phyloP scores from a whole-genome alignment of 2,329 filamentous ascomycete species.

The Dothistroma pini region DNA sequence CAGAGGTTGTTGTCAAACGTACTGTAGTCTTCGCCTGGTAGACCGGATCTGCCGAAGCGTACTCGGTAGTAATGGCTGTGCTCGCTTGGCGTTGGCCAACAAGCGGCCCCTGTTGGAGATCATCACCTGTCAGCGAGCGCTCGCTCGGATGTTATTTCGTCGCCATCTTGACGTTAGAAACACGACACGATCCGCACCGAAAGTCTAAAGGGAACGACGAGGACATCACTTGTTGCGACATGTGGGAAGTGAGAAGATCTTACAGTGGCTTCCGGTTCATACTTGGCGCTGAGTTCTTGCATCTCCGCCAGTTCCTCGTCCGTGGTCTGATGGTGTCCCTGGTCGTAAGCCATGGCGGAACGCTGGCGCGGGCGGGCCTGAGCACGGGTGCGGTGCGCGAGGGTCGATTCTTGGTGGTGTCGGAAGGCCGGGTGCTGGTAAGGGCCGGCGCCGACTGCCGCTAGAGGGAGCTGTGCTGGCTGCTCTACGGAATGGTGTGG shows the following conservation, averaged over 20 bases:
- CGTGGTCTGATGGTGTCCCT: slow-evolving; percentile 22
- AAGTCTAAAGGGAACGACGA: slow-evolving; percentile 22
- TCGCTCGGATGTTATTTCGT: slow-evolving; percentile 20
- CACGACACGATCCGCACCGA: slow-evolving; percentile 21
- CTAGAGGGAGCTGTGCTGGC: slow-evolving; percentile 25
- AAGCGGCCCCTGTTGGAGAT: slow-evolving; percentile 65
- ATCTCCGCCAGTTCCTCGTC: slow-evolving; percentile 58
- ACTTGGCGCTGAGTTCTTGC: slow-evolving; percentile 60
- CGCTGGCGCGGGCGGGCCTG: slow-evolving; percentile 22
- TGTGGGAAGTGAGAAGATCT: slow-evolving; percentile 27
- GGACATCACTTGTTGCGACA: slow-evolving; percentile 10
- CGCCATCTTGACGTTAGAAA: slow-evolving; percentile 4
- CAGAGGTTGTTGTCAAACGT: slow-evolving; percentile 37
- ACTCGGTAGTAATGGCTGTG: slow-evolving; percentile 74
- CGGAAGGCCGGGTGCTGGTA: slow-evolving; percentile 26
- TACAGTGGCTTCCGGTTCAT: slow-evolving; percentile 56
- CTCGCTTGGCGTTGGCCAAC: slow-evolving; percentile 76
- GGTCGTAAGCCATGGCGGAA: slow-evolving; percentile 37
- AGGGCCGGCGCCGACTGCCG: slow-evolving; percentile 19
- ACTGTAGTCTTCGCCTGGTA: slow-evolving; percentile 87
- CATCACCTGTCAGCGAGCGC: slow-evolving; percentile 23
- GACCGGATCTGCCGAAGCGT: slow-evolving; percentile 79
- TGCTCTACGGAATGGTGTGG: slow-evolving; percentile 16
- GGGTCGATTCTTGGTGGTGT: slow-evolving; percentile 14
- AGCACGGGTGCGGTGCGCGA: slow-evolving; percentile 25